Conservation (phyloP, 108 stramenopile genomes). For the Bacterosira constricta region DNA sequence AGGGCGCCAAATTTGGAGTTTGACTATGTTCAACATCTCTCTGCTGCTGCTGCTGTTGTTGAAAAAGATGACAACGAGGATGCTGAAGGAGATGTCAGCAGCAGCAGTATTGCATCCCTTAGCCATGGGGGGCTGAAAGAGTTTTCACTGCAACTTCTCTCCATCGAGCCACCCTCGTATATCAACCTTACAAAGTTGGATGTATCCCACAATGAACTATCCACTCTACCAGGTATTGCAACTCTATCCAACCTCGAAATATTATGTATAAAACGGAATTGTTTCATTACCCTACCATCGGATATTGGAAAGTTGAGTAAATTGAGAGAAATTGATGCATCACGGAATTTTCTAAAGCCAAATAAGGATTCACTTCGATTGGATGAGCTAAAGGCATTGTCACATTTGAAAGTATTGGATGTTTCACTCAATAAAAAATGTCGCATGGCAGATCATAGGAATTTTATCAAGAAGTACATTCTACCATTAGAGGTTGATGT, state of each 20-base stretch:
- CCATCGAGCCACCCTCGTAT: background rate
- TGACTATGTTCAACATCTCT: conserved; percentile 2
- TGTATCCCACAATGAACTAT: conserved; percentile 31
- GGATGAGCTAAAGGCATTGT: background rate
- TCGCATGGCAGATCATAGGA: conserved; percentile 22
- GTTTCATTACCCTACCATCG: conserved; percentile 23
- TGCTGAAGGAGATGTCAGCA: background rate
- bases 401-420: conserved; percentile 16
- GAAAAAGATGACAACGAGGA: background rate
- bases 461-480: background rate
- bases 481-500: conserved; percentile 5
- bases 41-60: background rate
- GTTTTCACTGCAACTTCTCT: conserved; percentile 12
- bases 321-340: conserved; percentile 20
- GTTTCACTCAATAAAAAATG: conserved; percentile 29
- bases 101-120: conserved; percentile 2
- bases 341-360: conserved; percentile 36
- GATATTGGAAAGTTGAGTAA: conserved; percentile 14
- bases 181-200: conserved; percentile 16
- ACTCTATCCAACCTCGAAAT: conserved; percentile 1
- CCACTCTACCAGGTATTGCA: conserved; percentile 9
- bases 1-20: conserved; percentile 33
- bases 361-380: conserved; percentile 19
- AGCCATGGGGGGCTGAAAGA: background rate
- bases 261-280: conserved; percentile 20